phyloP scores from a whole-genome alignment of 768 basidiomycete genomes.

The Kwoniella dejecticola region DNA sequence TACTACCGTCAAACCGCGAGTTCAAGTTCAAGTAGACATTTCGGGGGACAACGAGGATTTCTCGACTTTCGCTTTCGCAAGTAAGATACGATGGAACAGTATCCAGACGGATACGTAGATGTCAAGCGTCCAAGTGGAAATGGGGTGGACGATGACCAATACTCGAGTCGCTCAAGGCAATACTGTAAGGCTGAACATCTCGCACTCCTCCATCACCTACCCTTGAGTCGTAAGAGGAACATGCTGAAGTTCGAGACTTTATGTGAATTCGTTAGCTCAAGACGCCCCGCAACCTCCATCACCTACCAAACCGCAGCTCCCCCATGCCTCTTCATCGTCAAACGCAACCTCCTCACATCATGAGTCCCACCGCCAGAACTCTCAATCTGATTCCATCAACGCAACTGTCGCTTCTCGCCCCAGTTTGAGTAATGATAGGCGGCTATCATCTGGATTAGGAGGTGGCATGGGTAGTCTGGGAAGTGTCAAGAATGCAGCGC shows the following conservation, averaged over 20 bases:
- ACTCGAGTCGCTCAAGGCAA: conserved; percentile 17
- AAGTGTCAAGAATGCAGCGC: conserved; percentile 21
- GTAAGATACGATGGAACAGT: conserved; percentile 22
- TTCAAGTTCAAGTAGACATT: too few relatives aligned
- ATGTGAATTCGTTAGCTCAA: conserved; percentile 7
- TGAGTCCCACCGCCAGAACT: conserved; percentile 3
- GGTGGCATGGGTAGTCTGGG: conserved; percentile 25
- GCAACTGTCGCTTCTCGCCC: conserved; percentile 1
- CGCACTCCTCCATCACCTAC: too few relatives aligned
- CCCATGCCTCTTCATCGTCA: conserved; percentile 32
- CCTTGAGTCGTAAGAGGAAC: too few relatives aligned
- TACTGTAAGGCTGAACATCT: conserved; percentile 23
- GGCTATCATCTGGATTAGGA: conserved; percentile 31
- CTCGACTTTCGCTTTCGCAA: too few relatives aligned
- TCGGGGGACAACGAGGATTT: too few relatives aligned
- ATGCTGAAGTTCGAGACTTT: background rate
- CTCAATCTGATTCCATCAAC: conserved; percentile 5
- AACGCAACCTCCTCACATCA: conserved; percentile 17
- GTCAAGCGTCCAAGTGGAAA: conserved; percentile 24
- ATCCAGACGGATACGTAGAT: conserved; percentile 28
- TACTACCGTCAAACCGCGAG: too few relatives aligned
- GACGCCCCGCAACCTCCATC: conserved; percentile 23
- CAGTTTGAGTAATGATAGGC: conserved; percentile 18
- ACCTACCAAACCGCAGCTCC: conserved; percentile 21
- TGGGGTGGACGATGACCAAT: conserved; percentile 21